phyloP scores from a whole-genome alignment of 1,284 basidiomycete genomes.

The Malassezia psittaci region DNA sequence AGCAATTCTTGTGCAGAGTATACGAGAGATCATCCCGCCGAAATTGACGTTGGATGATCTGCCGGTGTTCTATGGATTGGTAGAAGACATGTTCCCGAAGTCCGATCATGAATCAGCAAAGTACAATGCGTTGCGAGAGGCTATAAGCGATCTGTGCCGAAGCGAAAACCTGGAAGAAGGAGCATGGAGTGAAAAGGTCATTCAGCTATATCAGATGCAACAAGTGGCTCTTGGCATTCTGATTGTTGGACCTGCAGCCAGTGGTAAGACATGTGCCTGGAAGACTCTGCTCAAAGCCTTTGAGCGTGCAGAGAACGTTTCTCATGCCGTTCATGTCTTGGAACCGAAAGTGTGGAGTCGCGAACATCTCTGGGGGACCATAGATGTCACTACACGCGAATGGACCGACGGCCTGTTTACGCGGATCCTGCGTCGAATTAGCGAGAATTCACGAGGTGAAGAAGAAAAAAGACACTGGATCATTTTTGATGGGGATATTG shows the following conservation, averaged over 20 bases:
- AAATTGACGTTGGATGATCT: slow-evolving; percentile 97
- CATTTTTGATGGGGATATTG: slow-evolving; percentile 97
- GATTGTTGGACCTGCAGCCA: slow-evolving; percentile 98
- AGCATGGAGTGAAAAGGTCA: slow-evolving; percentile 85
- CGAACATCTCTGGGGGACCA: slow-evolving; percentile 90
- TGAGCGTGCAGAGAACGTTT: slow-evolving; percentile 78
- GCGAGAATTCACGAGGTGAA: slow-evolving; percentile 96
- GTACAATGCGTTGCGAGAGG: slow-evolving; percentile 65
- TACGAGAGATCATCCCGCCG: slow-evolving; percentile 97
- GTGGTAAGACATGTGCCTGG: slow-evolving; percentile 96
- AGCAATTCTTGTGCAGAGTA: slow-evolving; percentile 94
- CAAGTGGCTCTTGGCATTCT: slow-evolving; percentile 98
- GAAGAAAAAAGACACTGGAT: slow-evolving; percentile 97
- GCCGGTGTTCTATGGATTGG: slow-evolving; percentile 77
- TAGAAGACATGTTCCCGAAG: slow-evolving; percentile 95
- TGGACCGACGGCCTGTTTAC: slow-evolving; percentile 99
- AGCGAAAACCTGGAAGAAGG: slow-evolving; percentile 77
- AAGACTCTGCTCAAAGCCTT: slow-evolving; percentile 81
- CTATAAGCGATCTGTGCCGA: slow-evolving; percentile 75
- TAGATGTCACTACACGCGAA: slow-evolving; percentile 93
- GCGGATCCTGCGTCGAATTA: slow-evolving; percentile 90
- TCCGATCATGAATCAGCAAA: slow-evolving; percentile 82
- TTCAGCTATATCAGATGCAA: slow-evolving; percentile 97
- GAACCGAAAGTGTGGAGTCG: slow-evolving; percentile 99
- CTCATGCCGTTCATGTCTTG: slow-evolving; percentile 90